Conservation (phyloP, 2,329 filamentous ascomycete species). For the Anthostomella pinea region DNA sequence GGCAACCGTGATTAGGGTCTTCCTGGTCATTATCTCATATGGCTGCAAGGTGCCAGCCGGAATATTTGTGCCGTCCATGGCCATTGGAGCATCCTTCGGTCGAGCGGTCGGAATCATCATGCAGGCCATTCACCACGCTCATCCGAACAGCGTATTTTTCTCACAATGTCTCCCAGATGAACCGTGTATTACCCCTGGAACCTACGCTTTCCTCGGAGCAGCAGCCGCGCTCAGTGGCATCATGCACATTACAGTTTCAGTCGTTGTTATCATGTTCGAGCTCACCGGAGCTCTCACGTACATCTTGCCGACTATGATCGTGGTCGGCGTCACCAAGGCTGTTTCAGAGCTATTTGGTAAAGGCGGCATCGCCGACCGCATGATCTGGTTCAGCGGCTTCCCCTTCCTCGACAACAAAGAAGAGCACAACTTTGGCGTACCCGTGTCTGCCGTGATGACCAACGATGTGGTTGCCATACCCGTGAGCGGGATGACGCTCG, state of each 20-base stretch:
- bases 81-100: slow-evolving; percentile 90
- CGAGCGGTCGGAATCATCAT: slow-evolving; percentile 93
- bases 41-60: slow-evolving; percentile 97
- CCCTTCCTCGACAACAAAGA: slow-evolving; percentile 97
- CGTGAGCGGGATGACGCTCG: slow-evolving; percentile 68
- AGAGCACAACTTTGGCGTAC: slow-evolving; percentile 93
- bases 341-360: slow-evolving; percentile 90
- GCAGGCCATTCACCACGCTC: slow-evolving; percentile 80
- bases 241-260: slow-evolving; percentile 96
- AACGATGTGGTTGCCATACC: slow-evolving; percentile 71
- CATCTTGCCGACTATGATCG: slow-evolving; percentile 97
- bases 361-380: slow-evolving; percentile 92
- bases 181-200: slow-evolving; percentile 94
- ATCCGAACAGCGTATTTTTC: slow-evolving; percentile 82
- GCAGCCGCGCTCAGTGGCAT: slow-evolving; percentile 90
- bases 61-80: slow-evolving; percentile 98
- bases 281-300: slow-evolving; percentile 96
- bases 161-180: slow-evolving; percentile 84
- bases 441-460: slow-evolving; percentile 89
- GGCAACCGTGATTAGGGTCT: slow-evolving; percentile 76
- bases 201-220: slow-evolving; percentile 92
- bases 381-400: slow-evolving; percentile 99
- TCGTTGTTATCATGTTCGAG: slow-evolving; percentile 99
- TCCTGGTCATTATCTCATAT: slow-evolving; percentile 92
- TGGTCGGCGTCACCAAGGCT: slow-evolving; percentile 93